Conservation (phyloP, 352 stramenopile genomes). For the Globisporangium spinosum region DNA sequence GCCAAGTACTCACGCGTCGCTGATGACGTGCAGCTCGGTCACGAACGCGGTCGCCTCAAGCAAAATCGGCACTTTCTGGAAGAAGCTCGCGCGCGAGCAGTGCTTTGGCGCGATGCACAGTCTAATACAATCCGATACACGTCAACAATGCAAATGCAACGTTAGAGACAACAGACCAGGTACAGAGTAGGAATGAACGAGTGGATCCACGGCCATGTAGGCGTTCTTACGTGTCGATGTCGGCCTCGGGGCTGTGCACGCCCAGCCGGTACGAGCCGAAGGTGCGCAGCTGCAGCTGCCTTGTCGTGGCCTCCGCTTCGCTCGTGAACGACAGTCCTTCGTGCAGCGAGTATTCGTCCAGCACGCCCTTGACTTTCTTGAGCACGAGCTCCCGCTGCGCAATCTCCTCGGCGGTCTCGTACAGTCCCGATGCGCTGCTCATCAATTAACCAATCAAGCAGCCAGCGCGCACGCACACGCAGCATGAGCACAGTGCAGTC, state of each 20-base stretch:
- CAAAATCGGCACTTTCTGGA: constrained; percentile 76
- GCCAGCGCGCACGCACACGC: not conserved
- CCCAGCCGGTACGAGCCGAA: constrained; percentile 91
- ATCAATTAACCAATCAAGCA: not conserved
- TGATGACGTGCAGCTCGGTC: constrained; percentile 76
- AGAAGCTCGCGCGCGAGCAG: constrained; percentile 85
- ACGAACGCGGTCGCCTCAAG: constrained; percentile 71
- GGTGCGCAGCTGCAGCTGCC: constrained; percentile 68
- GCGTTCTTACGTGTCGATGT: constrained; percentile 72
- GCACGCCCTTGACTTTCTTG: constrained; percentile 48
- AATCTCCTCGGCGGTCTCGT: constrained; percentile 72
- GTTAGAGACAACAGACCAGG: not conserved
- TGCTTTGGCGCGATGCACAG: constrained; percentile 82
- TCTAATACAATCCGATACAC: constrained; percentile 21
- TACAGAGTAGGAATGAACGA: not conserved
- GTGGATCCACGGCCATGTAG: constrained; percentile 3
- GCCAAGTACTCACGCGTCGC: constrained; percentile 68
- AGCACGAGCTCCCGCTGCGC: constrained; percentile 63
- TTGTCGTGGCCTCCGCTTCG: constrained; percentile 37
- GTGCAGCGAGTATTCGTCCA: constrained; percentile 79
- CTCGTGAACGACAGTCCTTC: constrained; percentile 47
- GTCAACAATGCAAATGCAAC: too few relatives aligned
- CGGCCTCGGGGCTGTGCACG: constrained; percentile 81
- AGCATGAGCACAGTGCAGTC: not conserved
- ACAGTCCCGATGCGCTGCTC: constrained; percentile 52